Percentiles rank a stretch among this genome's conserved stretches.
Conservation (phyloP, 805 yeast genomes). For the Zygoascus tannicola region DNA sequence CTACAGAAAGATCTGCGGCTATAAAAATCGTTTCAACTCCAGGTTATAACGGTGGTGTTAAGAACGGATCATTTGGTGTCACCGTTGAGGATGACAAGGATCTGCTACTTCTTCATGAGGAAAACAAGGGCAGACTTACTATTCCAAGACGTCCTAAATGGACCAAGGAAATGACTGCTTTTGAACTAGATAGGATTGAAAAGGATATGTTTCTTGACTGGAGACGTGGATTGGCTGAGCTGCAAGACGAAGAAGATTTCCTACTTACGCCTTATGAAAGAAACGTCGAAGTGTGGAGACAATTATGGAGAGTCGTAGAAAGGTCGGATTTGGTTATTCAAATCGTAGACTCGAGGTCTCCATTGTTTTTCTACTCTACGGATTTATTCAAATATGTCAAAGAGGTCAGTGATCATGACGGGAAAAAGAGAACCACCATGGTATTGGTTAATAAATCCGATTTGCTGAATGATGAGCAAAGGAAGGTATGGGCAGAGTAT, state of each 20-base stretch:
- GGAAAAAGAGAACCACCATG: constrained; percentile 60
- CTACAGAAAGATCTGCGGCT: constrained; percentile 78
- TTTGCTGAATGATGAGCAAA: constrained; percentile 64
- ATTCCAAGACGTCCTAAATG: constrained; percentile 93
- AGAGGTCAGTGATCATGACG: constrained; percentile 43
- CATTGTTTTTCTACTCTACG: constrained; percentile 76
- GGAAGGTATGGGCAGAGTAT: constrained; percentile 80
- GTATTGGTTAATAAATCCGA: constrained; percentile 91
- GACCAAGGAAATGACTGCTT: constrained; percentile 60
- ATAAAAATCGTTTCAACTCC: constrained; percentile 65
- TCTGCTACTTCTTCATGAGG: constrained; percentile 44
- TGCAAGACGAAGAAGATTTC: constrained; percentile 66
- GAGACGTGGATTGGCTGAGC: constrained; percentile 81
- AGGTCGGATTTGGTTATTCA: constrained; percentile 91
- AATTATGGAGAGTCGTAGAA: constrained; percentile 95
- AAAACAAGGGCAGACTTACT: constrained; percentile 46
- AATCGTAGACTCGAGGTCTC: constrained; percentile 96
- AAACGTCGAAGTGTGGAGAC: constrained; percentile 96
- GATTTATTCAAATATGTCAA: constrained; percentile 80
- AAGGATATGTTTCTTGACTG: constrained; percentile 86
- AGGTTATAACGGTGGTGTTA: constrained; percentile 27
- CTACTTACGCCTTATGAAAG: constrained; percentile 93
- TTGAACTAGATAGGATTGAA: constrained; percentile 76
- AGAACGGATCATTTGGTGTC: constrained; percentile 44
- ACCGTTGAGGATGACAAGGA: constrained; percentile 57